Evolutionary conservation across 2,329 filamentous ascomycete genomes (phyloP).

Genomic region (Fusarium proliferatum): DNA sequence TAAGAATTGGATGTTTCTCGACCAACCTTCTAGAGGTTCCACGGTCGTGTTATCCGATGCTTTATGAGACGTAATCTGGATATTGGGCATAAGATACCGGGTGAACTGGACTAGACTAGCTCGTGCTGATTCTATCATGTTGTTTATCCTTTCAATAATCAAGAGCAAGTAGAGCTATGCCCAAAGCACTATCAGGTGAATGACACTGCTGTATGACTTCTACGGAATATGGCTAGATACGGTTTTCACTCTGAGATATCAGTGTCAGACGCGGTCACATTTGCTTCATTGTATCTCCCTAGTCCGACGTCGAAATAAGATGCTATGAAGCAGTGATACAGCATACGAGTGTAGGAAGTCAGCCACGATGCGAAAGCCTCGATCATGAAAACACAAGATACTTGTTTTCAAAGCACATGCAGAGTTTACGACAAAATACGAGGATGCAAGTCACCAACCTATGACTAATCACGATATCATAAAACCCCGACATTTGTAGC

Average conservation of each 20-base stretch:
- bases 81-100: background rate
- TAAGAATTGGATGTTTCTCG: background rate
- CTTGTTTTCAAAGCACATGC: background rate
- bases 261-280: background rate
- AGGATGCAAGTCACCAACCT: background rate
- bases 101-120: background rate
- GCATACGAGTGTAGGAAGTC: background rate
- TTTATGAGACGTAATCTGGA: background rate
- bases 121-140: background rate
- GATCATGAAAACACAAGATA: background rate
- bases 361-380: background rate
- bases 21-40: background rate
- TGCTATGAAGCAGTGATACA: background rate
- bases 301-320: background rate
- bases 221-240: background rate
- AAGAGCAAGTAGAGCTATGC: background rate
- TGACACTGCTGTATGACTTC: background rate
- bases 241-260: background rate
- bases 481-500: background rate
- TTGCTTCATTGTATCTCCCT: background rate
- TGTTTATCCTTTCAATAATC: constrained; percentile 2
- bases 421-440: too few relatives aligned
- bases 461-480: background rate
- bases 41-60: background rate
- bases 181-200: background rate